Evolutionary conservation across 495 filamentous ascomycete genomes (phyloP).

Genomic region (Neurospora sp.): DNA sequence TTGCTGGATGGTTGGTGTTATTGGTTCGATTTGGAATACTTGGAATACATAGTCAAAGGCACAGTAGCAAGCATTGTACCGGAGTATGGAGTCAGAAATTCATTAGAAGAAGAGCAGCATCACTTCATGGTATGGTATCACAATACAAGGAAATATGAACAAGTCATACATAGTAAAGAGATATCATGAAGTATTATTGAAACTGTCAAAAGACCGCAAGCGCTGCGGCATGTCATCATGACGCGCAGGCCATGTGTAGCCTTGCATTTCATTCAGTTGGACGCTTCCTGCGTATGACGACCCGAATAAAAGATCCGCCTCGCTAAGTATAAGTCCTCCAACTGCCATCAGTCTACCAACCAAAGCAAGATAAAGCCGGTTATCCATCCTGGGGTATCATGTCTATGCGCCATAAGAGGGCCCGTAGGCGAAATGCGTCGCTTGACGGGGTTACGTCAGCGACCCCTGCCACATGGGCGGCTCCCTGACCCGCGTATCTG

Average conservation of each 20-base stretch:
- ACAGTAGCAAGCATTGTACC: background rate
- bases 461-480: conserved; percentile 6
- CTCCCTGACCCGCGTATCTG: conserved; percentile 3
- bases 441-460: background rate
- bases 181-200: background rate
- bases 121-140: background rate
- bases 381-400: conserved; percentile 22
- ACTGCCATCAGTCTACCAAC: conserved; percentile 3
- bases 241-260: conserved; percentile 15
- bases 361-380: conserved; percentile 8
- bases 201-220: conserved; percentile 15
- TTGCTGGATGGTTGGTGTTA: background rate
- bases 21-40: background rate
- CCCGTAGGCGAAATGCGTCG: background rate
- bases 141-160: too few species aligned
- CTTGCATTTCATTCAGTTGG: conserved; percentile 10
- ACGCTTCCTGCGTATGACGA: conserved; percentile 9
- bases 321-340: conserved; percentile 9
- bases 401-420: conserved; percentile 12
- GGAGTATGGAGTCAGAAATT: conserved; percentile 2
- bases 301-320: conserved; percentile 10
- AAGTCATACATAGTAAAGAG: background rate
- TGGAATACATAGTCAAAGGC: background rate
- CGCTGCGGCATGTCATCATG: conserved; percentile 13
- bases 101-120: background rate